These are phyloP conservation scores for Asterella californica DNA, from an alignment of 225 moss, liverwort and hornwort species.

Conservation along the genomic window DNA sequence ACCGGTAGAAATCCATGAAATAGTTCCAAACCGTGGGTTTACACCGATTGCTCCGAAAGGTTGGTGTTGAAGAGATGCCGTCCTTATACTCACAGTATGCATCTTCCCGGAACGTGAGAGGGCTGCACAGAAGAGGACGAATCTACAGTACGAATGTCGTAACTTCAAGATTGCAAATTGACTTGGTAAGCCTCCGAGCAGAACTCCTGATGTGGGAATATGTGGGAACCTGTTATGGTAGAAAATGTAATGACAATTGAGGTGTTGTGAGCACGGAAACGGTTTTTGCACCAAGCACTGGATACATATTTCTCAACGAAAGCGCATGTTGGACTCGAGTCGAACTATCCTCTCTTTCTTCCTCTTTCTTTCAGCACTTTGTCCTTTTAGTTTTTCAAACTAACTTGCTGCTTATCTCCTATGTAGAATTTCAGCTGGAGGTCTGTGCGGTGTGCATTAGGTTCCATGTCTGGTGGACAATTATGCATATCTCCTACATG, in stretches of 20 bases:
- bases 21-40: conserved; percentile 17
- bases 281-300: background rate
- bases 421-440: too few relatives aligned
- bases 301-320: background rate
- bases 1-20: too few relatives aligned
- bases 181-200: conserved; percentile 34
- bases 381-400: too few relatives aligned
- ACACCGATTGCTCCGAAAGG: background rate
- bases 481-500: too few relatives aligned
- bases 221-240: background rate
- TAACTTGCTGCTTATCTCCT: too few relatives aligned
- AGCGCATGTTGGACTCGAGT: background rate
- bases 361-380: too few relatives aligned
- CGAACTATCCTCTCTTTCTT: background rate
- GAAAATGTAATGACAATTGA: background rate
- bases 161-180: too few relatives aligned
- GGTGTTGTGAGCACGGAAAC: too few relatives aligned
- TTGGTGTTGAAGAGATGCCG: conserved; percentile 1
- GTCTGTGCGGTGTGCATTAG: too few relatives aligned
- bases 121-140: conserved; percentile 3
- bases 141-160: conserved; percentile 25
- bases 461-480: too few relatives aligned
- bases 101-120: conserved; percentile 7
- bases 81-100: too few relatives aligned
- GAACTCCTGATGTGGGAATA: too few relatives aligned